Conservation (phyloP, 805 yeast species). For the Metahyphopichia silvanorum region DNA sequence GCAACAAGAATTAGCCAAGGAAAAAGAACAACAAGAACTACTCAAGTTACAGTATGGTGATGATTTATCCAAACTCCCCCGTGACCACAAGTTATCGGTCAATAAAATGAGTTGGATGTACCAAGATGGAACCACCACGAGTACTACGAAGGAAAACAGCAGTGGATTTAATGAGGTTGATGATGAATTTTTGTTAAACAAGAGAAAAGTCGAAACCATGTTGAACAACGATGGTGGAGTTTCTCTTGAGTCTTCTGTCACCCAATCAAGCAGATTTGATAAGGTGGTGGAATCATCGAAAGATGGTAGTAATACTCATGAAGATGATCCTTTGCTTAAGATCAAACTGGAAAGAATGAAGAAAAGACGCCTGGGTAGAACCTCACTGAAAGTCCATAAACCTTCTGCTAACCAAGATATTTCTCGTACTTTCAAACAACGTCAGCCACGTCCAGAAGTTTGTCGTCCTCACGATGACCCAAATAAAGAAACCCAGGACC, state of each 20-base stretch:
- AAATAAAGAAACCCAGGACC: not conserved
- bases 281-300: slow-evolving; percentile 19
- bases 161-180: slow-evolving; percentile 35
- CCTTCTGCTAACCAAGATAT: slow-evolving; percentile 10
- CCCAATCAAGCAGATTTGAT: slow-evolving; percentile 17
- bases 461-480: slow-evolving; percentile 1
- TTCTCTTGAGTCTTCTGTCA: slow-evolving; percentile 13
- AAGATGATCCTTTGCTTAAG: slow-evolving; percentile 51
- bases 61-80: slow-evolving; percentile 32
- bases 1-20: slow-evolving; percentile 59
- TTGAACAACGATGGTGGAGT: slow-evolving; percentile 42
- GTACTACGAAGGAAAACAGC: slow-evolving; percentile 23
- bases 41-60: slow-evolving; percentile 43
- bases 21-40: slow-evolving; percentile 58
- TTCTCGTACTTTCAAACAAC: slow-evolving; percentile 1
- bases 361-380: no score
- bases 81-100: slow-evolving; percentile 30
- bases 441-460: not conserved
- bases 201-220: slow-evolving; percentile 46
- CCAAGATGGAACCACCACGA: slow-evolving; percentile 34
- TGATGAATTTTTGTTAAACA: slow-evolving; percentile 30
- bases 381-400: slow-evolving; percentile 6
- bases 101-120: slow-evolving; percentile 87
- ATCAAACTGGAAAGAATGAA: slow-evolving; percentile 19
- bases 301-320: not conserved